phyloP scores from a whole-genome alignment of 805 yeast species.

The Candida qinlingensis region DNA sequence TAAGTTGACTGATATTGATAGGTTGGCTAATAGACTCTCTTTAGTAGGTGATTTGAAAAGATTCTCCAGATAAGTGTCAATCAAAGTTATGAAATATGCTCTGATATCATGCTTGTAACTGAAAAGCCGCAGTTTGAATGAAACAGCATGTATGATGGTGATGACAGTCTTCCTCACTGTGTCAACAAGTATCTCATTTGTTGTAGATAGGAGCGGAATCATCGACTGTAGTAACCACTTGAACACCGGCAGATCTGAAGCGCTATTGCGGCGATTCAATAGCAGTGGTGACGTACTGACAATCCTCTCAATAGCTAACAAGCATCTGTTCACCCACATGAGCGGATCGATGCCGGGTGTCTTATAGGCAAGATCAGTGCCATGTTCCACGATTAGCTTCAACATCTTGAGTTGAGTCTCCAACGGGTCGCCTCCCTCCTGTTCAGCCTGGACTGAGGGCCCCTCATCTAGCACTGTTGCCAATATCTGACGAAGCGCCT shows the following conservation, averaged over 20 bases:
- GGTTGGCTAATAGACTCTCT: constrained; percentile 9
- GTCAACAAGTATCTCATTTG: constrained; percentile 11
- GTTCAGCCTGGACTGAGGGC: neutral
- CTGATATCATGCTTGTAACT: constrained; percentile 18
- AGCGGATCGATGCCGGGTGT: constrained; percentile 2
- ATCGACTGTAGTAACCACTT: constrained; percentile 20
- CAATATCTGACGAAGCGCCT: constrained; percentile 17
- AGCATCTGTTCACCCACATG: constrained; percentile 16
- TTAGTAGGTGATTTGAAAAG: constrained; percentile 13
- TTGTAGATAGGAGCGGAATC: constrained; percentile 13
- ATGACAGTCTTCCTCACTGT: constrained; percentile 18
- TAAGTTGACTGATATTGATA: constrained; percentile 17
- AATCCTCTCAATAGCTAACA: constrained; percentile 20
- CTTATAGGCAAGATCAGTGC: constrained; percentile 12
- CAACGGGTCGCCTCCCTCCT: constrained; percentile 12
- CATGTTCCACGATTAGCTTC: constrained; percentile 19
- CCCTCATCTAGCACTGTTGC: neutral
- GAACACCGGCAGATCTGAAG: constrained; percentile 7
- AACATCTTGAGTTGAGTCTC: constrained; percentile 18
- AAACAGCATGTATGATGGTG: constrained; percentile 17
- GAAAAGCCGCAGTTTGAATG: constrained; percentile 18
- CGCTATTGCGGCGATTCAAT: constrained; percentile 12
- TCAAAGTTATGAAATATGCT: constrained; percentile 8
- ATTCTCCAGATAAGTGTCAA: constrained; percentile 11
- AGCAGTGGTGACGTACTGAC: constrained; percentile 18